Base-by-base conservation (phyloP, 345 rosid genomes). In the Moringa oleifera region DNA sequence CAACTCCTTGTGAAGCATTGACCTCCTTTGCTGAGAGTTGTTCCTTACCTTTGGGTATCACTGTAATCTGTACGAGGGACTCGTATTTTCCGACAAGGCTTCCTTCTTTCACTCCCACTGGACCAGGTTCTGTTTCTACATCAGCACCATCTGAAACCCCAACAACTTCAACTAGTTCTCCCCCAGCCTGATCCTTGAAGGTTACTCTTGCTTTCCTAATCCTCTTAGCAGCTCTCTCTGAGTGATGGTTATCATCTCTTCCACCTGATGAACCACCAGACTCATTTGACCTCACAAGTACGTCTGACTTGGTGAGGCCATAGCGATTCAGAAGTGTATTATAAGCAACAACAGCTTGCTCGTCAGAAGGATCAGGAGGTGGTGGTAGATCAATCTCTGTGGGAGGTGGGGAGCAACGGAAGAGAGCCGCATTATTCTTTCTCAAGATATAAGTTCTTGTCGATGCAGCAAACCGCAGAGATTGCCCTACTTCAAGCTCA, bases 61-160 rank as follows among this genome's bases (percentile, higher is more conserved):
- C 72, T 16, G 80, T 82, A 20, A 79, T 79, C 61, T 83, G 94
- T 58, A 90, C 89, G 56, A 90, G 87, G 31, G 96, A 90, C 70
- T 86, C 96, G 37, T 93, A 90, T 74, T 90, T 90, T 57, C 98
- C 97, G 58, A 90, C 91, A 15, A 93, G 88, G 65, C 97, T 90
- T 72, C 98, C 98, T 78, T 93, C 98, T 70, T 78, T 88, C 58
- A 93, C 87, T 37, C 91, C 97, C 23, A 81, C 19, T 0, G 91
- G 96, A 75, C 97, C 97, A 33, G 99, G 90, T 80, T 85, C 97
- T n/a, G 97, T 94, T 65, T 82, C 97, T 57, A 88, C 96, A 63
- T 88, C 99, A 1, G 79, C 93, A 58, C 96, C 99, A 79, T 94
- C 99, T 17, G 99, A 94, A 64, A 81, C 28, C 52, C 99, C 99